Evolutionary conservation across 2,329 filamentous ascomycete genomes (phyloP), one percentile per base, ranked within the genome.

Genomic region (Neofusicoccum cordaticola): DNA sequence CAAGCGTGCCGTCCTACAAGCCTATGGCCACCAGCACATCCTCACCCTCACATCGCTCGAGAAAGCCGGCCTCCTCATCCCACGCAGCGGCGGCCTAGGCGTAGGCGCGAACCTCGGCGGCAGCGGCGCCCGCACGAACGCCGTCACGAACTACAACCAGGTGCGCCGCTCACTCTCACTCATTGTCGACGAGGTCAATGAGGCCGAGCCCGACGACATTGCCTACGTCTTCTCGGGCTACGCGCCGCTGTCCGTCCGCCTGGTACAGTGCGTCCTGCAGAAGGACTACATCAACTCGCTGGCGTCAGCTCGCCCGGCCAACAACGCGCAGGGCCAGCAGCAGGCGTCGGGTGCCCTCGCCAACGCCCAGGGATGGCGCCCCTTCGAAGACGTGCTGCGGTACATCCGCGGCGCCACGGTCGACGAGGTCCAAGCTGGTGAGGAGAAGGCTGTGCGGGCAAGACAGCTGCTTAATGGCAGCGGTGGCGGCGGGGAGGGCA

Each of bases 211-310:
- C 2, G 91, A 95, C 71, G 95, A 99, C 71, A 89, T 98, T 67
- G 90, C 93, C n/a, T 99, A 99, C 72, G 93, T 97, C 11, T 99
- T 98, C 79, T 96, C 92, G 68, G 96, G 95, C 61, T 99, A 98
- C 74, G 95, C 96, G 4, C 96, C 95, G 0, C 84, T 99, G 12
- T 96, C 92, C 50, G 86, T 98, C 62, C 89, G 95, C 15, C 85
- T 99, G 4, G 90, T 99, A 5, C 96, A 99, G 77, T 95, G 92
- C 74, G 86, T 98, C 57, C 80, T 99, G 53, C 93, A 98, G 76
- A 99, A 99, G 77, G 87, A 92, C 64, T 91, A 93, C 69, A 81
- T 99, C 35, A 74, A 76, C 13, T 57, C 67, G 3, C 81, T 89
- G 64, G 87, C 86, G 4, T 84, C 52, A 1, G 88, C 86, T 69